Base-by-base conservation (phyloP, 2,329 filamentous ascomycete genomes). In the Colletotrichum sp. region DNA sequence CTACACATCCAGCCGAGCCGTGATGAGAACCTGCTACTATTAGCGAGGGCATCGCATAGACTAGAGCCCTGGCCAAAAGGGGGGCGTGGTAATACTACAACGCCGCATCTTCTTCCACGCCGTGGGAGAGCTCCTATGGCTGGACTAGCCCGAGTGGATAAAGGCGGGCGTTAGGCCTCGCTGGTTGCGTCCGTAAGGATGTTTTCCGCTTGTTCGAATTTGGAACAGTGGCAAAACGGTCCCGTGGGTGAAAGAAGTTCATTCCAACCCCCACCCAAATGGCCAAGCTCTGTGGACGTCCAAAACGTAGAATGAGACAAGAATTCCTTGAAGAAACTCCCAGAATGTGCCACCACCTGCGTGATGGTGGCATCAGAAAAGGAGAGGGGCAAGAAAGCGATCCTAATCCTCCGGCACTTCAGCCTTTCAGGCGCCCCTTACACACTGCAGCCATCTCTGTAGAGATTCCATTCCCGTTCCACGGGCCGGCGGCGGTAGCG, bases 131-230 rank as follows among this genome's bases (percentile, higher is more conserved):
- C 21, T 75, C 43, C 62, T 56, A 34, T 38, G 55, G 63, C 69
- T 64, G 69, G 69, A 55, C 73, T 59, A 73, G 69, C 34, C 34
- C 48, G 30, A 24, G 21, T 67, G 56, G 58, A 73, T 69, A 75
- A 75, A 73, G 73, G 34, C 38, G 58, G 56, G 56, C 73, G 58
- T 69, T 72, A 32, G 38, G 58, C 69, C 55, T 61, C 48, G 64
- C 69, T 69, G 56, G 52, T 76, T 76, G 65, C 74, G 74, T 65
- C 65, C 59, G 74, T 74, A 74, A 70, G 65, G 62, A 62, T 34
- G 14, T 32, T 52, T 63, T 62, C 59, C 52, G 38, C 62, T 58
- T 66, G 68, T 43, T 66, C 65, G n/a, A 48, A 76, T 70, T 24
- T 56, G 71, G 74, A 74, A 56, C 59, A 70, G 71, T 73, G 71